Evolutionary conservation across 371 early-diverging fungal genomes (phyloP), one percentile per base, ranked within the genome.

Genomic region (Sporodiniella umbellata): DNA sequence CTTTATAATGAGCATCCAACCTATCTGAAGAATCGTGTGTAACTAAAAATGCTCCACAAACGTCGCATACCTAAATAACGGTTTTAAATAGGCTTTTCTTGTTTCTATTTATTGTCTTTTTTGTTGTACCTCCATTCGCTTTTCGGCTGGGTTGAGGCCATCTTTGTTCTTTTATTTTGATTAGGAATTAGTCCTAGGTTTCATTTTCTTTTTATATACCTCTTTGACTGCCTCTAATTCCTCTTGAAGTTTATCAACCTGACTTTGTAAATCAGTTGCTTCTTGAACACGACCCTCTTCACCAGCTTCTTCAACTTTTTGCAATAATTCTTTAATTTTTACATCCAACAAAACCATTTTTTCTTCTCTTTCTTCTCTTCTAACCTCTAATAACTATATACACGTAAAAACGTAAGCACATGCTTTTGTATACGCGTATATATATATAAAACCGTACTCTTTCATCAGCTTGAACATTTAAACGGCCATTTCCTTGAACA

Each of bases 41-140:
- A 44, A 92, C 93, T 53, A 94, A 72, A 54, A 93, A 85, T n/a
- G 93, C 92, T 31, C 92, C 93, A 70, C 94, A 94, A 21, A 93
- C 88, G 53, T 87, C 84, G 67, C 94, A 94, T 39, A 93, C 91
- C 56, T 89, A 48, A 42, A 28, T 6, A 26, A 11, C 14, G 33
- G 48, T 25, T 42, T 26, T 4, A 53, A 48, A 21, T 2, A 45
- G 19, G n/a, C 35, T 4, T 21, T 37, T n/a, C n/a, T n/a, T n/a
- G n/a, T 39, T 33, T 17, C 17, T 14, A 28, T 37, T 25, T 26
- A 11, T 28, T n/a, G n/a, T 25, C 8, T 1, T 8, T 19, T 8
- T 8, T 22, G 11, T 17, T 26, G 56, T 60, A 64, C 66, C 66
- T 75, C 86, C 81, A 91, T 85, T 28, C 79, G 75, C 66, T 90